Evolutionary conservation across 2,329 filamentous ascomycete genomes (phyloP), one percentile per base, ranked within the genome.

Genomic region (Aplosporella prunicola): DNA sequence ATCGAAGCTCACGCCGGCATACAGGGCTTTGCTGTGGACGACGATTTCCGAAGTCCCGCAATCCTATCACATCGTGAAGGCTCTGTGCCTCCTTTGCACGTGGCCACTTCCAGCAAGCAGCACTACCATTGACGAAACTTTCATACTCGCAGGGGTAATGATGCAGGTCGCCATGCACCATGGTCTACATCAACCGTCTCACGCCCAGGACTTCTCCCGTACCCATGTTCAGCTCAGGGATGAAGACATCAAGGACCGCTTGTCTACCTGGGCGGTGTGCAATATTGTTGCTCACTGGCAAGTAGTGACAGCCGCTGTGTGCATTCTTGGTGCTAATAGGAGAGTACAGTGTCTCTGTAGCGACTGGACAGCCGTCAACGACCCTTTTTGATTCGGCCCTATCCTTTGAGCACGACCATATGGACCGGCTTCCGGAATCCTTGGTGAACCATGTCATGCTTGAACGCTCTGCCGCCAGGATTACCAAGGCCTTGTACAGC

Each of bases 161-260:
- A 87, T 89, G 76, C 86, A 88, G 62, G 76, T 83, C 15, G 84
- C 84, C 7, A 87, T 85, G 46, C 82, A 85, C 46, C 86, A 88
- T 47, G 83, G 84, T 14, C 68, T 91, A 36, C 83, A 91, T 51
- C 74, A 83, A 32, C 84, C 83, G 9, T 85, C 80, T 38, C 79
- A 88, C 55, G 83, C 82, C 29, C 82, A 88, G 55, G 84, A 89
- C 56, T 91, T 89, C 56, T 86, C 82, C 2, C 68, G 82, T 33
- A 79, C 82, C 18, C 80, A 76, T 2, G 69, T 84, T 20, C 79
- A 87, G 47, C 66, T 89, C 25, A 81, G 82, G 48, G 80, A 80
- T 50, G 82, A 88, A 52, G 82, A 88, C 50, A 73, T 88, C 41
- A 75, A 82, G 47, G 83, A 91, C 52, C 72, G 84, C 24, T 75